Percentiles rank a stretch among this genome's conserved stretches.
These are phyloP conservation scores for Calycina herbarum DNA, from an alignment of 2,329 filamentous ascomycete genomes.

Conservation along the genomic window DNA sequence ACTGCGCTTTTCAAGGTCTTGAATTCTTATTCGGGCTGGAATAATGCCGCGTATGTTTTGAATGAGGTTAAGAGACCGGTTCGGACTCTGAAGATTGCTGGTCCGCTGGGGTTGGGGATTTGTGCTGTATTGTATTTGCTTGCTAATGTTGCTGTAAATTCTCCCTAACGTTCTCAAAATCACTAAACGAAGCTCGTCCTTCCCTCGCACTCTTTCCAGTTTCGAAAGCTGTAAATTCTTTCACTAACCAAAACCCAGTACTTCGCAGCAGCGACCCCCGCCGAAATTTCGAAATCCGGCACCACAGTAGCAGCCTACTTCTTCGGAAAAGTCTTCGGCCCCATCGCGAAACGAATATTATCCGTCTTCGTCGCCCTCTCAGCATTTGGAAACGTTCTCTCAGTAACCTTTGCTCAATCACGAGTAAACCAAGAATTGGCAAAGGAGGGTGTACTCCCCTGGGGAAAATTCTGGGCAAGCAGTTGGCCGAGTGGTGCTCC, in stretches of 20 bases:
- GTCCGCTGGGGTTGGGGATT: constrained; percentile 51
- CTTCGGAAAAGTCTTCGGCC: constrained; percentile 53
- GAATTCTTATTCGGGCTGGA: constrained; percentile 54
- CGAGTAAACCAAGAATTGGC: constrained; percentile 49
- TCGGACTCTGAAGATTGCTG: constrained; percentile 56
- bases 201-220: background rate
- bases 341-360: constrained; percentile 43
- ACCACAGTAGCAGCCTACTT: constrained; percentile 55
- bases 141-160: constrained; percentile 49
- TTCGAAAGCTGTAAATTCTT: background rate
- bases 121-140: constrained; percentile 56
- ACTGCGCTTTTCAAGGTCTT: constrained; percentile 56
- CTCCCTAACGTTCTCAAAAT: background rate
- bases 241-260: constrained; percentile 39
- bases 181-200: background rate
- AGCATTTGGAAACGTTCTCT: constrained; percentile 50
- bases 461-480: constrained; percentile 39
- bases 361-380: constrained; percentile 48
- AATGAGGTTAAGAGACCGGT: constrained; percentile 57
- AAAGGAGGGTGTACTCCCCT: constrained; percentile 48
- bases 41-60: constrained; percentile 55
- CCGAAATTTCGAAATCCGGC: constrained; percentile 52
- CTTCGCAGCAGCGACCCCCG: constrained; percentile 56
- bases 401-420: constrained; percentile 48
- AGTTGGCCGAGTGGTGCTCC: constrained; percentile 25